Percentiles rank a stretch among this genome's conserved stretches.
phyloP scores from a whole-genome alignment of 148 eudicot species.

The Chenopodium suecicum region DNA sequence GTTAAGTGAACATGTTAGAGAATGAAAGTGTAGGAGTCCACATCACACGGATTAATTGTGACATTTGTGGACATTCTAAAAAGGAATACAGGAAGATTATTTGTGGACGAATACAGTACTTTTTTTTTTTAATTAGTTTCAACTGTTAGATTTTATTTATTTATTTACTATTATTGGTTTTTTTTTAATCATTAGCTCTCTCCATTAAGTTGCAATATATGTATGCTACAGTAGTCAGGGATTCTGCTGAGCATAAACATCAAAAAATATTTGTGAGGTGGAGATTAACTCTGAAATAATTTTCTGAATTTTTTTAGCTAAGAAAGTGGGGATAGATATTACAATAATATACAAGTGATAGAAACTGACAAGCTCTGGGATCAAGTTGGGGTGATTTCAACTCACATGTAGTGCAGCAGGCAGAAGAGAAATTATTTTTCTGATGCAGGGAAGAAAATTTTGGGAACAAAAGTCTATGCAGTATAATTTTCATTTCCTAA shows the following conservation, averaged over 20 bases:
- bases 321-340: conserved; percentile 20
- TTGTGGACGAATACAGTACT: too few relatives aligned
- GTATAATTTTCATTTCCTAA: background rate
- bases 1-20: too few relatives aligned
- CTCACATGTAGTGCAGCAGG: conserved; percentile 29
- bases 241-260: conserved; percentile 18
- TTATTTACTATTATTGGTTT: too few relatives aligned
- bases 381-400: conserved; percentile 30
- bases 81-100: too few relatives aligned
- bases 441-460: background rate
- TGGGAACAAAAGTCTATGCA: background rate
- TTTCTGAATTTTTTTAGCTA: conserved; percentile 4
- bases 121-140: background rate
- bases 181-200: conserved; percentile 2
- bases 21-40: too few relatives aligned
- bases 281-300: conserved; percentile 14
- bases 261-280: conserved; percentile 23
- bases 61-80: too few relatives aligned
- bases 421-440: conserved; percentile 19
- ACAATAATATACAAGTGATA: conserved; percentile 21
- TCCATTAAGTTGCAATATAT: conserved; percentile 22
- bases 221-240: conserved; percentile 6
- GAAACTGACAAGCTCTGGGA: conserved; percentile 25
- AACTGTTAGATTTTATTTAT: background rate
- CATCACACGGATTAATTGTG: too few relatives aligned